Percentiles rank a stretch among this genome's conserved stretches.
Evolutionary conservation across 2,329 filamentous ascomycete genomes (phyloP).

Genomic region (Penicillium sp.): DNA sequence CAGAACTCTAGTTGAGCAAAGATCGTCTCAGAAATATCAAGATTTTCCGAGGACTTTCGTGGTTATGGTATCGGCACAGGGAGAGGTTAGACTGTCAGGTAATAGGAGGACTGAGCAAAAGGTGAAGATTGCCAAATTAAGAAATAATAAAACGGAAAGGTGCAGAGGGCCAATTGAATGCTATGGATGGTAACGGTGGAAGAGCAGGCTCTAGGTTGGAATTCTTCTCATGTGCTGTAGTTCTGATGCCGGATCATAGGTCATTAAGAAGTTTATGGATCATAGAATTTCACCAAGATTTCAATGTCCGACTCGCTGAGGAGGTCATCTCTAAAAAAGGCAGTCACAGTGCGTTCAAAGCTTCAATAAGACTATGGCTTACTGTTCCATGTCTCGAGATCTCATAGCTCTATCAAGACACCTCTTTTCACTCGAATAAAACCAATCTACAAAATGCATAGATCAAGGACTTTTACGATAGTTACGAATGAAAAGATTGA

Average conservation of each 20-base stretch:
- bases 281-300: neutral
- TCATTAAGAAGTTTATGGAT: neutral
- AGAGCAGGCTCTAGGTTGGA: neutral
- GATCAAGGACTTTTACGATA: neutral
- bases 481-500: conserved; percentile 33
- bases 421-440: neutral
- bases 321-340: neutral
- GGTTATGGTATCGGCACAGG: neutral
- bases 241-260: neutral
- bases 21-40: neutral
- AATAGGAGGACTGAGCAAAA: neutral
- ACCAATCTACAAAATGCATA: neutral
- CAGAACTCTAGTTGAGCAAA: no score
- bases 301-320: neutral
- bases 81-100: neutral
- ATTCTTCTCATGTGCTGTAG: neutral
- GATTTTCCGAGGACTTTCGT: neutral
- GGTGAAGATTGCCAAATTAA: neutral
- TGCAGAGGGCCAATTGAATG: no score
- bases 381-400: neutral
- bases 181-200: neutral
- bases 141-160: neutral
- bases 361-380: neutral
- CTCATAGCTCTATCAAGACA: no score
- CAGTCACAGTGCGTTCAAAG: neutral